Evolutionary conservation across 371 early-diverging fungal genomes (phyloP), one percentile per base, ranked within the genome.

Genomic region (Choanephora cucurbitarum): DNA sequence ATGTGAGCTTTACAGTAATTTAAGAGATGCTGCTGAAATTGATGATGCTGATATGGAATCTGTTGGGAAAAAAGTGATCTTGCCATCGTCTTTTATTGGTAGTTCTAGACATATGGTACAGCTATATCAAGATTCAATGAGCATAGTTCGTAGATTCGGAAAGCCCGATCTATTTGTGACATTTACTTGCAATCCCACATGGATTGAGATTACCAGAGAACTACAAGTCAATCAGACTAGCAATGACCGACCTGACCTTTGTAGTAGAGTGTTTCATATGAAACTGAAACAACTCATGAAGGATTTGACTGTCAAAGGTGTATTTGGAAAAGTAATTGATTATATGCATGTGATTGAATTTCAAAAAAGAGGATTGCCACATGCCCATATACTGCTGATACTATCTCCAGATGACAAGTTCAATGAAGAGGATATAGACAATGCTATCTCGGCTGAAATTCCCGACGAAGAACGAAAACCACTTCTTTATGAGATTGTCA

Each of bases 81-180:
- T 58, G 14, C 51, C 44, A 2, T 45, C 45, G 10, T 45, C 45
- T 14, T 37, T 21, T 39, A 10, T 13, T 39, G 44, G 51, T 3
- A 44, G 50, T 6, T n/a, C 57, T 6, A 7, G 50, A 10, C 44
- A 49, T 33, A 49, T 50, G 57, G 21, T 19, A 1, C 53, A 66
- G 22, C 48, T 51, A 11, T 73, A 62, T 22, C 68, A 73, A 37
- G 61, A 75, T 52, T 52, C 64, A 0, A 67, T 73, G 64, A 51
- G 53, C 0, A 64, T 72, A 9, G 55, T 69, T 0, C 32, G 67
- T 0, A 5, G 22, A 0, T 57, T 55, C 42, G 66, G 73, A 0
- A 46, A 72, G 34, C 69, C 66, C 0, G 63, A 69, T 44, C 43
- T 66, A 0, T 73, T 78, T 33, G 55, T 78, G 1, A 74, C 73